phyloP scores from a whole-genome alignment of 164 flowering plant species.

The Houttuynia cordata region DNA sequence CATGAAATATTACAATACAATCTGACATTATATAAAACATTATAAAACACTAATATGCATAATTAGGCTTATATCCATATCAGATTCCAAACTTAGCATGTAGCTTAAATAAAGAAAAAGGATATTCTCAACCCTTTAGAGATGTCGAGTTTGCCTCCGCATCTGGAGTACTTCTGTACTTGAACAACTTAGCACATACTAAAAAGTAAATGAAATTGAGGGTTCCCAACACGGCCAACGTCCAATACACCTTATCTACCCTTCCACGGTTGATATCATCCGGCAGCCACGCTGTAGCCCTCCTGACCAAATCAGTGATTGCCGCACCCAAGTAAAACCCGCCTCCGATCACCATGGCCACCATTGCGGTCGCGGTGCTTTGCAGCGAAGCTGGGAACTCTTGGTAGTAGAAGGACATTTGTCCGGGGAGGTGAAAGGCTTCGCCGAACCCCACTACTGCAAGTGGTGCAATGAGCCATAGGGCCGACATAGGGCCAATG shows the following conservation, averaged over 20 bases:
- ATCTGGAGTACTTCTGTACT: neutral
- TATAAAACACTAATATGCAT: too few species aligned
- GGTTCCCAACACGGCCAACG: constrained; percentile 18
- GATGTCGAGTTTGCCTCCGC: constrained; percentile 3
- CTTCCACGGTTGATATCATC: constrained; percentile 45
- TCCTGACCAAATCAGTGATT: constrained; percentile 25
- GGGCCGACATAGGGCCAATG: constrained; percentile 16
- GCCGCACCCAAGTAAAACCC: constrained; percentile 41
- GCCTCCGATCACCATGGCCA: constrained; percentile 20
- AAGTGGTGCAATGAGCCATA: constrained; percentile 32
- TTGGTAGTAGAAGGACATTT: constrained; percentile 33
- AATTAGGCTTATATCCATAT: too few species aligned
- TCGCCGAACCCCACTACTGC: constrained; percentile 30
- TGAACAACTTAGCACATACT: constrained; percentile 1
- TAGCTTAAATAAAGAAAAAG: constrained; percentile 7
- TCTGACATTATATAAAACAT: too few species aligned
- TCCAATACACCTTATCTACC: constrained; percentile 38
- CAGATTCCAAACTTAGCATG: neutral
- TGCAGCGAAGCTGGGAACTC: constrained; percentile 30
- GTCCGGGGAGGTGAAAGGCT: constrained; percentile 42
- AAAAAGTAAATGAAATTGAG: constrained; percentile 29
- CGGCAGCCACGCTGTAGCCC: constrained; percentile 44
- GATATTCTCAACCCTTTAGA: neutral
- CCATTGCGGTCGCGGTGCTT: constrained; percentile 25
- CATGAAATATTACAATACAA: too few species aligned